Percentiles rank a stretch among this genome's conserved stretches.
Conservation (phyloP, 2,329 filamentous ascomycete species). For the Aspergillus jensenii region DNA sequence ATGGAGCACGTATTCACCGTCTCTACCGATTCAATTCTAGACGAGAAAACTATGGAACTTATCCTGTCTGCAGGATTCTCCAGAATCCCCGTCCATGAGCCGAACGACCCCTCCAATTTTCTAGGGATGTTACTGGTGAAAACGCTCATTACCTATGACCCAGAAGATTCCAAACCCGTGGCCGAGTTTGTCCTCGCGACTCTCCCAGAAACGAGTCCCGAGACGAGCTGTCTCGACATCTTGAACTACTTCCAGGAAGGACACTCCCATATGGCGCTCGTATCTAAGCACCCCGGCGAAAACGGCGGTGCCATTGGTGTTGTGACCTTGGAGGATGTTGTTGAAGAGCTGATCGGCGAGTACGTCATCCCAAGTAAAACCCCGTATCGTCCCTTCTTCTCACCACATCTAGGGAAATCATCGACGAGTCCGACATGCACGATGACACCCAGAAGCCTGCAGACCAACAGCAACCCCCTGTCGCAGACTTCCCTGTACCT, state of each 20-base stretch:
- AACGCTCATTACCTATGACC: slow-evolving; percentile 97
- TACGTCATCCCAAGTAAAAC: slow-evolving; percentile 49
- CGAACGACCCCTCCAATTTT: slow-evolving; percentile 81
- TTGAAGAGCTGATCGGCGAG: slow-evolving; percentile 98
- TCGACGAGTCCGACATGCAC: slow-evolving; percentile 97
- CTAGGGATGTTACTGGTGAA: slow-evolving; percentile 98
- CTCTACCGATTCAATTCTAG: slow-evolving; percentile 88
- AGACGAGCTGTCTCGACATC: slow-evolving; percentile 96
- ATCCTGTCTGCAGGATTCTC: slow-evolving; percentile 95
- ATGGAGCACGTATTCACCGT: slow-evolving; percentile 97
- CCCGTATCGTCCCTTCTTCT: slow-evolving; percentile 1
- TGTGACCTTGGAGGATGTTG: slow-evolving; percentile 95
- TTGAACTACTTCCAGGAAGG: slow-evolving; percentile 99
- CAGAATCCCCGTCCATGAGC: slow-evolving; percentile 87
- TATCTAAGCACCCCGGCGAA: slow-evolving; percentile 84
- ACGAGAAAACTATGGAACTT: slow-evolving; percentile 90
- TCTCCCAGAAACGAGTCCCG: slow-evolving; percentile 87
- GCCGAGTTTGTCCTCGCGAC: slow-evolving; percentile 90
- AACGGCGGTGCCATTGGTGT: slow-evolving; percentile 88
- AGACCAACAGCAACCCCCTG: slow-evolving; percentile 45
- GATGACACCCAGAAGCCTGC: slow-evolving; percentile 94
- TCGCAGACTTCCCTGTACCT: slow-evolving; percentile 26
- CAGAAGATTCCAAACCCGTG: slow-evolving; percentile 83
- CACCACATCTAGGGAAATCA: slow-evolving; percentile 72
- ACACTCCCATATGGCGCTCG: slow-evolving; percentile 97